A percentile compares a stretch with the other conserved stretches of the same genome.
These are phyloP conservation scores for Chlamydomonas sp. DNA, from an alignment of 139 green algal genomes.

Conservation along the genomic window DNA sequence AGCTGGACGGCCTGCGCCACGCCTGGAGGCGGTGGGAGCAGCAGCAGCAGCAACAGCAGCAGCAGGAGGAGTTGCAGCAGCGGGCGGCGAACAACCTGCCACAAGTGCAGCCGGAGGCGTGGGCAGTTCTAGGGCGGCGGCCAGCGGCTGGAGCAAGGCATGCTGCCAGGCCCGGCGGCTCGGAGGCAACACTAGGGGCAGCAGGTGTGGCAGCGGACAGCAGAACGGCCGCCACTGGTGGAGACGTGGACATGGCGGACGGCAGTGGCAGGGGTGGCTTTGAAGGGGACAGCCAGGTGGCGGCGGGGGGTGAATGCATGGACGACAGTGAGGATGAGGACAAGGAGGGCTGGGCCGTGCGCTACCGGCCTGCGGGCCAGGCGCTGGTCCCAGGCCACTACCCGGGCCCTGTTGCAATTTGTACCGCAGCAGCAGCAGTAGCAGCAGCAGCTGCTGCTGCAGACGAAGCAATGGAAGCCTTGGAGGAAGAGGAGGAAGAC, in stretches of 20 bases:
- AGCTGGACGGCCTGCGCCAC: conserved; percentile 11
- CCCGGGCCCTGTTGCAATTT: no score
- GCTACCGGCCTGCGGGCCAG: no score
- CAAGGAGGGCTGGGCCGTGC: no score
- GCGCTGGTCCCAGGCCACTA: no score
- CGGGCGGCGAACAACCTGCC: background rate
- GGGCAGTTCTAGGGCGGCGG: background rate
- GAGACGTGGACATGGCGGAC: background rate
- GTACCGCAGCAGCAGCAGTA: no score
- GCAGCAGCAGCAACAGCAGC: background rate
- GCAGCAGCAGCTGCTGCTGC: background rate
- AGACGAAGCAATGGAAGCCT: background rate
- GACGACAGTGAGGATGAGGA: no score
- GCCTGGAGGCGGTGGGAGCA: background rate
- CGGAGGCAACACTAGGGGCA: background rate
- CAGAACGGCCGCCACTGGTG: background rate
- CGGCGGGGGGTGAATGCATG: no score
- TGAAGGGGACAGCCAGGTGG: no score
- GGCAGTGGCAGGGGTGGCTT: no score
- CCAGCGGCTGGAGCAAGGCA: no score
- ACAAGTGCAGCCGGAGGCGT: no score
- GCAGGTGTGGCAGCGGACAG: background rate
- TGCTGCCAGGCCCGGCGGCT: no score
- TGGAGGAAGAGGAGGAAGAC: background rate
- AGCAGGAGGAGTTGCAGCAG: background rate